Evolutionary conservation across 1,284 basidiomycete genomes (phyloP).

Genomic region (Hemileia vastatrix): DNA sequence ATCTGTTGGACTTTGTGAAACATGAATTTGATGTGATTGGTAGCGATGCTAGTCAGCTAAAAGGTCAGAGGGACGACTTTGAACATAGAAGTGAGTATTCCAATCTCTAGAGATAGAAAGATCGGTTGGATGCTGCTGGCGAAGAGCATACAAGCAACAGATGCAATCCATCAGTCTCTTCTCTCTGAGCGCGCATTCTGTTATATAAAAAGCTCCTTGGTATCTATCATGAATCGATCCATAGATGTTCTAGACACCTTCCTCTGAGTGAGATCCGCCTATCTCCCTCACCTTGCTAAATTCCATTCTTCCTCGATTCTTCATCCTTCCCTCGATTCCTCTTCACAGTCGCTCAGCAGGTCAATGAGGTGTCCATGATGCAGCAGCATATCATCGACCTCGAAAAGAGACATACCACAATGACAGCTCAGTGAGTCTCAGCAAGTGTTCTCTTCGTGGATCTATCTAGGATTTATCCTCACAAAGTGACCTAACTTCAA

Average conservation of each 20-base stretch:
- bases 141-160: too few species aligned
- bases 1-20: slow-evolving; percentile 71
- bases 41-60: slow-evolving; percentile 59
- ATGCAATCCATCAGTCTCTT: not conserved
- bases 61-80: slow-evolving; percentile 76
- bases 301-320: too few species aligned
- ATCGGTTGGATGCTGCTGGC: slow-evolving; percentile 5
- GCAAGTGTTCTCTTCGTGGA: not conserved
- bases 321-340: too few species aligned
- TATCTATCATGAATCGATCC: not conserved
- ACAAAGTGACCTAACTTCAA: not conserved
- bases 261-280: too few species aligned
- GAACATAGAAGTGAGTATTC: slow-evolving; percentile 70
- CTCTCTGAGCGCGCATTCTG: not conserved
- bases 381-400: slow-evolving; percentile 67
- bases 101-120: not conserved
- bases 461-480: not conserved
- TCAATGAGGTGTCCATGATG: slow-evolving; percentile 63
- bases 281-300: too few species aligned
- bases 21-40: slow-evolving; percentile 74
- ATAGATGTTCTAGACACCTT: too few species aligned
- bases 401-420: slow-evolving; percentile 61
- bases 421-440: slow-evolving; percentile 53
- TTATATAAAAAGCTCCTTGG: not conserved
- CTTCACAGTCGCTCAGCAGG: slow-evolving; percentile 56